Evolutionary conservation across 2,329 filamentous ascomycete species (phyloP).

Genomic region (Helotiales sp.): DNA sequence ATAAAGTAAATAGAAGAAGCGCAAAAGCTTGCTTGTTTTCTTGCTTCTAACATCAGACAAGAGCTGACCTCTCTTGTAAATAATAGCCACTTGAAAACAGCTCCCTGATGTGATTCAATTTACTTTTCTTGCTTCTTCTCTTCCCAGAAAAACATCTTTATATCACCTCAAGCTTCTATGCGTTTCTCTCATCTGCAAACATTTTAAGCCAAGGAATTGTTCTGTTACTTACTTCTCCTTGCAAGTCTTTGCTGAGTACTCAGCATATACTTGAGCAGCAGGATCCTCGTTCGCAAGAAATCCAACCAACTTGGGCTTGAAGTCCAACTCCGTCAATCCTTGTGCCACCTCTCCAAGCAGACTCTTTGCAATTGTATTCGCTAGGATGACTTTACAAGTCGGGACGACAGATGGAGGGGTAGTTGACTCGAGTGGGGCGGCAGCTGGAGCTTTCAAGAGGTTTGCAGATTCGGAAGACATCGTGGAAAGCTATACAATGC

Average conservation of each 20-base stretch:
- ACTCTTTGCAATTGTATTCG: conserved; percentile 82
- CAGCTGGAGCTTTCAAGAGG: not conserved
- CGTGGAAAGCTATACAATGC: not conserved
- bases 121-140: no score
- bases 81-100: no score
- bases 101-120: no score
- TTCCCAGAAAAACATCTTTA: not conserved
- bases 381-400: conserved; percentile 91
- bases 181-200: not conserved
- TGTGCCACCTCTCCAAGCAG: conserved; percentile 79
- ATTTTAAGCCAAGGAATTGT: not conserved
- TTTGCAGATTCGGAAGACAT: conserved; percentile 5
- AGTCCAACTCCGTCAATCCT: conserved; percentile 73
- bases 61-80: no score
- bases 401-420: conserved; percentile 1
- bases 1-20: not conserved
- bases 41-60: no score
- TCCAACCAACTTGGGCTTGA: conserved; percentile 80
- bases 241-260: conserved; percentile 97
- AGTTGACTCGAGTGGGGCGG: not conserved
- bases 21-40: no score
- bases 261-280: conserved; percentile 89
- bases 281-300: conserved; percentile 93
- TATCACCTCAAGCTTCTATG: not conserved
- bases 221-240: conserved; percentile 79